phyloP scores from a whole-genome alignment of 2,329 filamentous ascomycete species.

The Fusarium sp. region DNA sequence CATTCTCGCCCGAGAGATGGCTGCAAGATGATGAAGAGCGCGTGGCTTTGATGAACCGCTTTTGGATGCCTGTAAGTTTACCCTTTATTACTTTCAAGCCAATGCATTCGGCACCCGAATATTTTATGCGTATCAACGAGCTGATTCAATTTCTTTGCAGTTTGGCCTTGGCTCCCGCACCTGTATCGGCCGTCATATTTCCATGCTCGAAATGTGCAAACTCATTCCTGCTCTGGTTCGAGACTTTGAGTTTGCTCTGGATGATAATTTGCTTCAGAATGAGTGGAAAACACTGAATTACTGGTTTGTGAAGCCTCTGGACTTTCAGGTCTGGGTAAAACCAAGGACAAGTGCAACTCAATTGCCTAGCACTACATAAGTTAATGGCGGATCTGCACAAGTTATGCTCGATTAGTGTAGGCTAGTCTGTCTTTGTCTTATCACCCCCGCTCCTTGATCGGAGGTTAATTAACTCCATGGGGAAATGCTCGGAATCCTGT shows the following conservation, averaged over 20 bases:
- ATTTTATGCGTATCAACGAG: too few relatives aligned
- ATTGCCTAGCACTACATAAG: background rate
- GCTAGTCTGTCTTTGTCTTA: background rate
- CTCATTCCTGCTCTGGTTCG: background rate
- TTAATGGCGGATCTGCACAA: background rate
- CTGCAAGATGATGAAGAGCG: too few relatives aligned
- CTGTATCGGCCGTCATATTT: background rate
- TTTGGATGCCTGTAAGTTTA: too few relatives aligned
- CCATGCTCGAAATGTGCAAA: background rate
- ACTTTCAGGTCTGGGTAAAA: background rate
- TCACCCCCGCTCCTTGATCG: background rate
- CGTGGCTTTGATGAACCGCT: too few relatives aligned
- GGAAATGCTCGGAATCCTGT: constrained; percentile 34
- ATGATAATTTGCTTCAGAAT: background rate
- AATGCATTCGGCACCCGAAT: background rate
- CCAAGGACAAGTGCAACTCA: background rate
- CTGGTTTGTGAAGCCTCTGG: background rate
- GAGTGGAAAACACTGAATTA: background rate
- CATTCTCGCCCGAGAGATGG: too few relatives aligned
- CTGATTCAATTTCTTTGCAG: accelerated
- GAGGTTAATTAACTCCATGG: constrained; percentile 23
- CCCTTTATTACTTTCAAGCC: too few relatives aligned
- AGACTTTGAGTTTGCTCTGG: background rate
- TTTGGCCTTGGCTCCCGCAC: accelerated
- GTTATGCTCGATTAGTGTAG: background rate